Evolutionary conservation across 768 basidiomycete genomes (phyloP).

Genomic region (Tremella yokohamensis): DNA sequence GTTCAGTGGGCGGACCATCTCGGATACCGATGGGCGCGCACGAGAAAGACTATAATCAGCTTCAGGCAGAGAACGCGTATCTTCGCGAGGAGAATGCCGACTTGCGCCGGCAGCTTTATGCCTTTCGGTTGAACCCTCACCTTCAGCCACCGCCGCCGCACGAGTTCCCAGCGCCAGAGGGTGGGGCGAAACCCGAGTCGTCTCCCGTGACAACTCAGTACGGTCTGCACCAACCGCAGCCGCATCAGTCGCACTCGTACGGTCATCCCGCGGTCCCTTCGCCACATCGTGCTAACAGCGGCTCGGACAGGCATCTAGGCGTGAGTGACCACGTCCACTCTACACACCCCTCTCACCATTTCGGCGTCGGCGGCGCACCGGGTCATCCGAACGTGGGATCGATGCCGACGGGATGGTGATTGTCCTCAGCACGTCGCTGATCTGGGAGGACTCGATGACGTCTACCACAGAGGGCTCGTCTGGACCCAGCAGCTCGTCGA

Average conservation of each 20-base stretch:
- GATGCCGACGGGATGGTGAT: neutral
- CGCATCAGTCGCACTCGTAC: neutral
- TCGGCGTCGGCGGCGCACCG: too few species aligned
- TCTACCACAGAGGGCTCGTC: neutral
- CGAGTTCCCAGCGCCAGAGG: neutral
- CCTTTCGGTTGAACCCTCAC: constrained; percentile 5
- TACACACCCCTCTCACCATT: too few species aligned
- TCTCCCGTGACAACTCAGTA: neutral
- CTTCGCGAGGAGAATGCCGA: constrained; percentile 45
- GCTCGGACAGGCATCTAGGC: neutral
- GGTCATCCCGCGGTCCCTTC: too few species aligned
- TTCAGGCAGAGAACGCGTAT: constrained; percentile 39
- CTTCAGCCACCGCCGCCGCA: constrained; percentile 6
- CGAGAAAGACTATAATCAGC: constrained; percentile 23
- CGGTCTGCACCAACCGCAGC: neutral
- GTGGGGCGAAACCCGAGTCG: constrained; percentile 19
- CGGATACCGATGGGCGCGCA: constrained; percentile 18
- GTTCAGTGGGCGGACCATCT: constrained; percentile 8
- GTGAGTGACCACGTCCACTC: constrained; percentile 6
- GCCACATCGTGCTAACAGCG: too few species aligned
- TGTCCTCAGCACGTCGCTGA: neutral
- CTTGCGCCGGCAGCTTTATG: constrained; percentile 33
- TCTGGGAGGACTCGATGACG: neutral
- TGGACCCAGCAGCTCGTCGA: neutral
- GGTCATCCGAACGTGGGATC: neutral